Conservation (phyloP, 1,284 basidiomycete species). For the Sanghuangporus baumii region DNA sequence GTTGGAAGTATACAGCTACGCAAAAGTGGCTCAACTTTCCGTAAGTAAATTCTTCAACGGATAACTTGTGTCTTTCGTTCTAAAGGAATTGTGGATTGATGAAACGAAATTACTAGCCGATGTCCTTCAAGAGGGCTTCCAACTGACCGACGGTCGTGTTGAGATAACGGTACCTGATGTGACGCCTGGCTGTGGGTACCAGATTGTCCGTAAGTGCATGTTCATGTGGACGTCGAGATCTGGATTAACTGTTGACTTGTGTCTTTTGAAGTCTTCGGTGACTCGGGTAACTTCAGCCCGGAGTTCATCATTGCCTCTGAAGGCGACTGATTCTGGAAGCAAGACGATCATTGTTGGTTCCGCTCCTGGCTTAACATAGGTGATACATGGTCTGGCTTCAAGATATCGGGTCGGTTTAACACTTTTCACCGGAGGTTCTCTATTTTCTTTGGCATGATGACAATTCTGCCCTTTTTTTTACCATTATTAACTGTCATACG, state of each 20-base stretch:
- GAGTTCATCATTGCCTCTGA: conserved; percentile 33
- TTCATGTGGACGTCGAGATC: background rate
- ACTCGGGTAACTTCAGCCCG: conserved; percentile 42
- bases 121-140: conserved; percentile 35
- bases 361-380: too few relatives aligned
- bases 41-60: conserved; percentile 16
- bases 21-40: conserved; percentile 24
- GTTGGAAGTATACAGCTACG: conserved; percentile 31
- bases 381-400: too few relatives aligned
- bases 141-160: conserved; percentile 33
- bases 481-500: too few relatives aligned
- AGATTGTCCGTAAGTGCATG: conserved; percentile 36
- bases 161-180: conserved; percentile 36
- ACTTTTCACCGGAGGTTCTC: too few relatives aligned
- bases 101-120: conserved; percentile 15
- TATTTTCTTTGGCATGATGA: too few relatives aligned
- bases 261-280: conserved; percentile 38
- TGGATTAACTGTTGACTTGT: conserved; percentile 6
- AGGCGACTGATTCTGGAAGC: background rate
- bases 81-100: too few relatives aligned
- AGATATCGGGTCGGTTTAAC: too few relatives aligned
- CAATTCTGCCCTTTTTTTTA: too few relatives aligned
- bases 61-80: too few relatives aligned
- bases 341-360: too few relatives aligned
- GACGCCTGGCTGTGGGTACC: conserved; percentile 28